Conservation (phyloP, 495 filamentous ascomycete species). For the Penicillium lagena region DNA sequence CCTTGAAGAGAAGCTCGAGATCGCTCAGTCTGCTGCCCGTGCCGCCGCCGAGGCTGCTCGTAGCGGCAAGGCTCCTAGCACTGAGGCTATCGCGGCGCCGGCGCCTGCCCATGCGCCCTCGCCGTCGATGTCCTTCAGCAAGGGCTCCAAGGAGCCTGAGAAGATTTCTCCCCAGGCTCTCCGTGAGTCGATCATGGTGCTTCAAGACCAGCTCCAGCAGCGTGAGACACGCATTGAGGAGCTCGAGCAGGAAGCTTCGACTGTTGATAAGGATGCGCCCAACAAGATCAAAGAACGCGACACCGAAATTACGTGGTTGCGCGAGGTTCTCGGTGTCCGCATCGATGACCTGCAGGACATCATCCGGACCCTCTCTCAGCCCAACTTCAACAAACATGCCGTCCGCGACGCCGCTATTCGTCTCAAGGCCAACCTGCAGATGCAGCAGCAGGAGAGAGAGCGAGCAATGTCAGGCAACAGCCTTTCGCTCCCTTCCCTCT, state of each 20-base stretch:
- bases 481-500: constrained; percentile 50
- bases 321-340: constrained; percentile 85
- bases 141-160: constrained; percentile 57
- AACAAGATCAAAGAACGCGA: constrained; percentile 80
- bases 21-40: constrained; percentile 82
- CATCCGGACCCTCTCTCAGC: constrained; percentile 67
- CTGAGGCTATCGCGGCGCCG: neutral
- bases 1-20: constrained; percentile 82
- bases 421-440: constrained; percentile 88
- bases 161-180: constrained; percentile 91
- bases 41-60: constrained; percentile 83
- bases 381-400: constrained; percentile 64
- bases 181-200: constrained; percentile 88
- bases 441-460: constrained; percentile 94
- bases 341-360: constrained; percentile 90
- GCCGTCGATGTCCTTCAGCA: constrained; percentile 35
- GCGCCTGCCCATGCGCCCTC: constrained; percentile 30
- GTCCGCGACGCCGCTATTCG: constrained; percentile 89
- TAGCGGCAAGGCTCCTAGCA: constrained; percentile 39
- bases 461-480: constrained; percentile 45
- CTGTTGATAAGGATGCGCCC: constrained; percentile 65
- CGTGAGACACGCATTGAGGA: constrained; percentile 83
- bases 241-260: constrained; percentile 64
- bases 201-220: constrained; percentile 94
- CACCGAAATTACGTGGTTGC: constrained; percentile 91